Evolutionary conservation across 2,329 filamentous ascomycete species (phyloP).

Genomic region (Colletotrichum abscissum): DNA sequence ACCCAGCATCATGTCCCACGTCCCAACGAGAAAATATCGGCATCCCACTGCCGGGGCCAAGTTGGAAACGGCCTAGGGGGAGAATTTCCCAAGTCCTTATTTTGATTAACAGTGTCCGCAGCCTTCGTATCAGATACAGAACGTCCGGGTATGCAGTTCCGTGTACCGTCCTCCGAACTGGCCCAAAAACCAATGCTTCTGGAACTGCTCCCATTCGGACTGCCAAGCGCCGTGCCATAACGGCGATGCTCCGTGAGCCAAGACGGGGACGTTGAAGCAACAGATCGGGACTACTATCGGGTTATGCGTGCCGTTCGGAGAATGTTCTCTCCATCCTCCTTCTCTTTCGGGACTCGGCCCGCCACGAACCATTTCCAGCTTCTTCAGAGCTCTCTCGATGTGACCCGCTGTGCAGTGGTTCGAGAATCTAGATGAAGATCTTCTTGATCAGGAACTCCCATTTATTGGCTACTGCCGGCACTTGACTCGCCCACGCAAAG

Average conservation of each 20-base stretch:
- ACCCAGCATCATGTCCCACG: background rate
- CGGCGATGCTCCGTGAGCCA: background rate
- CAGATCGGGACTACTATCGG: background rate
- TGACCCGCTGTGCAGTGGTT: background rate
- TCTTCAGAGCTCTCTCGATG: background rate
- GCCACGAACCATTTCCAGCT: background rate
- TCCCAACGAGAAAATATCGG: background rate
- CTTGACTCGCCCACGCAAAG: background rate
- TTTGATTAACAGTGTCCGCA: background rate
- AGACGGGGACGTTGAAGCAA: background rate
- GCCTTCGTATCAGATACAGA: background rate
- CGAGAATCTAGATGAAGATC: background rate
- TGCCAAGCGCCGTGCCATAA: slow-evolving; percentile 13
- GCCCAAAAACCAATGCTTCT: background rate
- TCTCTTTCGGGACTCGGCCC: background rate
- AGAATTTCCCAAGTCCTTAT: background rate
- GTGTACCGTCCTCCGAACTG: background rate
- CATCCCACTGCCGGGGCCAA: background rate
- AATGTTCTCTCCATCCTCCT: background rate
- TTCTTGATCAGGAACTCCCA: background rate
- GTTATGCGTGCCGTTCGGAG: background rate
- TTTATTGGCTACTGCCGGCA: background rate
- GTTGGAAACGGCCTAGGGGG: background rate
- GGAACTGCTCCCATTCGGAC: background rate
- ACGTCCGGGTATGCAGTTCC: background rate